Evolutionary conservation across 371 early-diverging fungal genomes (phyloP), one percentile per base, ranked within the genome.

Genomic region (Chytridium lagenaria): DNA sequence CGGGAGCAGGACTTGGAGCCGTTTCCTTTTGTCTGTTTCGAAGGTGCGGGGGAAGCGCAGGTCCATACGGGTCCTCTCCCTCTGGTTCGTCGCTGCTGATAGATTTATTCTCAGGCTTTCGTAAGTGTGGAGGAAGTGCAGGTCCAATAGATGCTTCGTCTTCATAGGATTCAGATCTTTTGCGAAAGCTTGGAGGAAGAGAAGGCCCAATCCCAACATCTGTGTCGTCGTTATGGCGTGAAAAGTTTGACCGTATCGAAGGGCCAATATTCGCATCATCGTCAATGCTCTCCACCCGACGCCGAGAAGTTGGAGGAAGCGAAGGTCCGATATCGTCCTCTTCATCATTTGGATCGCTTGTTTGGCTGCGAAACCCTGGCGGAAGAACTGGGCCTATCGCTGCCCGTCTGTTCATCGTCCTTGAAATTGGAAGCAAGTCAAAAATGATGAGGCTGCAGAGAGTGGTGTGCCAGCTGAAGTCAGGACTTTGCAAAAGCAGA

Each of bases 1-100:
- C 2, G 77, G 15, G 31, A 74, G 73, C 26, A 73, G 73, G 61
- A 70, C 67, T 33, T 59, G 52, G 1, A 70, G 57, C 1, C 77
- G 63, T 26, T 51, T 37, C 51, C 12, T 37, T 16, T 22, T 26
- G 26, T 36, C 38, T 44, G 16, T 37, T 30, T 36, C 23, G 5
- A n/a, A 66, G 67, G 28, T 66, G 68, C 28, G 68, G 68, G 3
- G 68, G 68, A 10, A 68, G 37, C 2, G 68, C 52, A 50, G 68
- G 68, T 5, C 68, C 68, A 30, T 28, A 49, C 5, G 12, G 49
- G 30, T 49, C 68, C 12, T 66, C 22, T 5, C 40, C 44, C 23
- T 66, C 44, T 10, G 36, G 15, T 2, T 38, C 28, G n/a, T 38
- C 44, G 7, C 2, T 30, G 10, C 12, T 16, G 7, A 22, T 33